Evolutionary conservation across 208 protist genomes (phyloP).

Genomic region (Crithidia acanthocephali): DNA sequence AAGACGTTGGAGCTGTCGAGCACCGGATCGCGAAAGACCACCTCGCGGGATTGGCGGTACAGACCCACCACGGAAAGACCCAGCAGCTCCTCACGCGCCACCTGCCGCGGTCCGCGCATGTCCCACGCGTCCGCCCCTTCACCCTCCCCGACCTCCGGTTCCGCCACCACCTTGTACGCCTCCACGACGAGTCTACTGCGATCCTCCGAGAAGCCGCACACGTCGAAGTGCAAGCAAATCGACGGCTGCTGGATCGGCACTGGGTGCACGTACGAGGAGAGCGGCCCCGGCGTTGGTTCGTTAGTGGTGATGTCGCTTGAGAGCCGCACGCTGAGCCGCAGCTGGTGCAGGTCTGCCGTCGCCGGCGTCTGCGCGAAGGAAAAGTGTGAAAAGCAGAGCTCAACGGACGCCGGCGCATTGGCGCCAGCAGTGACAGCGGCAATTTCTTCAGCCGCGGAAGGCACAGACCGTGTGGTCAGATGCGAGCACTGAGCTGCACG

Average conservation of each 20-base stretch:
- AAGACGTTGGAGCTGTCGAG: constrained; percentile 47
- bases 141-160: constrained; percentile 26
- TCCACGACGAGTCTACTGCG: constrained; percentile 79
- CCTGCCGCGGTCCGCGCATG: constrained; percentile 37
- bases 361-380: constrained; percentile 65
- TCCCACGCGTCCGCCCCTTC: constrained; percentile 23
- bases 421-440: too few species aligned
- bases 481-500: background rate
- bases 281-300: constrained; percentile 63
- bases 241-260: constrained; percentile 62
- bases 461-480: background rate
- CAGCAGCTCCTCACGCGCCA: constrained; percentile 75
- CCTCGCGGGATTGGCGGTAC: constrained; percentile 64
- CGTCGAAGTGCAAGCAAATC: constrained; percentile 75
- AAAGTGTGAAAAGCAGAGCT: constrained; percentile 69
- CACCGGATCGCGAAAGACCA: constrained; percentile 74
- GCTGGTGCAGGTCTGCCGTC: constrained; percentile 67
- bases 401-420: constrained; percentile 36
- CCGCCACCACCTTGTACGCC: constrained; percentile 66
- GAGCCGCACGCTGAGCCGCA: constrained; percentile 75
- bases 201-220: constrained; percentile 68
- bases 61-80: constrained; percentile 82
- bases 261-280: constrained; percentile 87
- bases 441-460: background rate
- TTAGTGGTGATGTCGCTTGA: constrained; percentile 81